Base-by-base conservation (phyloP, 2,329 filamentous ascomycete species). In the Phyllosticta paracitricarpa region DNA sequence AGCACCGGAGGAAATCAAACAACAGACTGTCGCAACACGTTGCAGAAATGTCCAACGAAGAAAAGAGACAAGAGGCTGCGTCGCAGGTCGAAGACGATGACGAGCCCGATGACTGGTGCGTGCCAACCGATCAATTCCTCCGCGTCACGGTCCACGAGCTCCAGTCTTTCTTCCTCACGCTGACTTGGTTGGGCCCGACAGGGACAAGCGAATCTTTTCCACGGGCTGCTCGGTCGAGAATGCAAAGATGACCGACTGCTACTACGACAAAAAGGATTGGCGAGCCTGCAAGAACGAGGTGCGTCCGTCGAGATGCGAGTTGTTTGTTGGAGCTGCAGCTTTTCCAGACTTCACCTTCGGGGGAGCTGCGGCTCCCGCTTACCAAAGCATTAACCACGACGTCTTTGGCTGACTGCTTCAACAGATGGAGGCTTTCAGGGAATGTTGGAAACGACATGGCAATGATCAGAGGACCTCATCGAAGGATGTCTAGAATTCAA, bases 171-270 rank as follows among this genome's bases (percentile, higher is more conserved):
- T 54, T 26, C 8, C 19, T 8, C 19, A 9, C 14, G 8, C 57
- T 56, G 19, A 57, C 56, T 63, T 30, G 60, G 48, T 63, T 30
- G 60, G 48, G 57, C 48, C 68, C 66, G 67, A 63, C 72, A 97
- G 93, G 93, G 92, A 97, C 79, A 93, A 96, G 82, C 84, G 94
- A 72, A 97, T 97, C 75, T 96, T 91, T 79, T 96, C 91, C 79
- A 97, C 93, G 2, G 94, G 93, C 62, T 97, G 93, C 71, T 84
- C 91, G 75, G 87, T 93, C 96, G 77, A 62, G 57, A 96, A 97
- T 70, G 79, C 83, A 59, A 92, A 86, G 70, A 83, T 99, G 86
- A 97, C 91, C 40, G 90, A 97, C 73, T 99, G 94, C 76, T 96
- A 95, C 75, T 96, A 85, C 71, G 91, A 93, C 61, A 96, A 92